A percentile compares a stretch with the other conserved stretches of the same genome.
phyloP scores from a whole-genome alignment of 73 alveolate genomes.

The Urostyla sp. region DNA sequence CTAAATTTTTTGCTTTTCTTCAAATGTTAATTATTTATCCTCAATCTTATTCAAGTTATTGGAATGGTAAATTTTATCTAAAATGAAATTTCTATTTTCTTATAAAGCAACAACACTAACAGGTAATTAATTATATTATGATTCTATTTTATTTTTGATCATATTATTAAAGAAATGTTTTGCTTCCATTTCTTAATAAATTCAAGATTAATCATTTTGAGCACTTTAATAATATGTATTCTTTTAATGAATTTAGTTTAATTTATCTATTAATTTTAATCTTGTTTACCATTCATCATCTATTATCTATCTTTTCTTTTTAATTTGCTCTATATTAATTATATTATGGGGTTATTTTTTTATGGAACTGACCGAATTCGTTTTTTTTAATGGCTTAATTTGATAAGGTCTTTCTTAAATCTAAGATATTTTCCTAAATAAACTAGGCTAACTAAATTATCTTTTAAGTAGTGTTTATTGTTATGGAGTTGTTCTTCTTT shows the following conservation, averaged over 20 bases:
- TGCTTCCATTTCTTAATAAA: slow-evolving; percentile 7
- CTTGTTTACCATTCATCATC: slow-evolving; percentile 44
- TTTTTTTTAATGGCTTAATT: no score
- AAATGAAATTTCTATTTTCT: slow-evolving; percentile 3
- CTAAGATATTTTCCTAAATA: no score
- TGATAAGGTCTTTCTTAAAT: no score
- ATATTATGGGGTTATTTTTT: no score
- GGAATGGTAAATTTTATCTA: slow-evolving; percentile 18
- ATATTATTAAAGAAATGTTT: neutral
- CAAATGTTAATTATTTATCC: neutral
- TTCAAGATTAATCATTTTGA: slow-evolving; percentile 15
- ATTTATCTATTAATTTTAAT: neutral
- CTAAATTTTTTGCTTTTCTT: neutral
- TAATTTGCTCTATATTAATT: no score
- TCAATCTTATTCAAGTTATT: neutral
- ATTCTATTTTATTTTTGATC: neutral
- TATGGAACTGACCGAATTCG: no score
- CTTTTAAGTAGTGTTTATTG: no score
- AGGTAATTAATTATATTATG: slow-evolving; percentile 25
- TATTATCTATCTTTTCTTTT: no score
- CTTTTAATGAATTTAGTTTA: slow-evolving; percentile 1
- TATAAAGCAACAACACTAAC: slow-evolving; percentile 30
- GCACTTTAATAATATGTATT: slow-evolving; percentile 9
- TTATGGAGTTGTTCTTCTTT: no score
- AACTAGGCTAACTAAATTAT: no score